Evolutionary conservation across 2,329 filamentous ascomycete genomes (phyloP), one percentile per base, ranked within the genome.

Genomic region (Verticillium tricorpus): DNA sequence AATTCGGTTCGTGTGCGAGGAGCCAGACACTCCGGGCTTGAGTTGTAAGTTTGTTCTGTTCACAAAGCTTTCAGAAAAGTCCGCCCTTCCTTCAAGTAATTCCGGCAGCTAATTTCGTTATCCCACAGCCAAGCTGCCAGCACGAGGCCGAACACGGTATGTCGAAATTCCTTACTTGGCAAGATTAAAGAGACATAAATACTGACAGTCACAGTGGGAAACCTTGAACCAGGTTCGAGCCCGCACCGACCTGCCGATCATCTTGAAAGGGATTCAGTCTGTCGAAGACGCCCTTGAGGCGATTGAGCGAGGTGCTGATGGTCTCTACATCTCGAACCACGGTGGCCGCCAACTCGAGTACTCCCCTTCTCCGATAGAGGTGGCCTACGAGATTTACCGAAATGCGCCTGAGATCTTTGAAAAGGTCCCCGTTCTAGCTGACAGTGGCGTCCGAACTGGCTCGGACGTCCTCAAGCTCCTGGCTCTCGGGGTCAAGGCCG

Each of bases 311-410:
- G 72, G 73, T 0, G 72, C 69, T 0, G 68, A 71, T 17, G 75
- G 68, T 28, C 76, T 78, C 58, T 76, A 73, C 68, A 69, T 78
- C 9, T 76, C 72, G 37, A 78, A 79, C 67, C 77, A 78, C 64
- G 77, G 76, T 31, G 75, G 74, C 7, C 70, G 77, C n/a, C 76
- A 78, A 62, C 70, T 78, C 1, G 77, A 78, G 62, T 65, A 76
- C 62, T 71, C 75, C 63, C 73, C 73, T 1, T 65, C 68, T 4
- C 67, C 73, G 9, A 63, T 76, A 19, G 73, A 74, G 62, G 69
- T 71, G 45, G 68, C 69, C 19, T 68, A 70, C 61, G 71, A 73
- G 66, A 72, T 73, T 62, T 61, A 68, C 62, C 71, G 71, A 61
- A 73, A 76, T 65, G 72, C 72, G 6, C 74, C 75, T 11, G 69